phyloP scores from a whole-genome alignment of 192 early-diverging fungal species.

The Rhizophagus clarus region DNA sequence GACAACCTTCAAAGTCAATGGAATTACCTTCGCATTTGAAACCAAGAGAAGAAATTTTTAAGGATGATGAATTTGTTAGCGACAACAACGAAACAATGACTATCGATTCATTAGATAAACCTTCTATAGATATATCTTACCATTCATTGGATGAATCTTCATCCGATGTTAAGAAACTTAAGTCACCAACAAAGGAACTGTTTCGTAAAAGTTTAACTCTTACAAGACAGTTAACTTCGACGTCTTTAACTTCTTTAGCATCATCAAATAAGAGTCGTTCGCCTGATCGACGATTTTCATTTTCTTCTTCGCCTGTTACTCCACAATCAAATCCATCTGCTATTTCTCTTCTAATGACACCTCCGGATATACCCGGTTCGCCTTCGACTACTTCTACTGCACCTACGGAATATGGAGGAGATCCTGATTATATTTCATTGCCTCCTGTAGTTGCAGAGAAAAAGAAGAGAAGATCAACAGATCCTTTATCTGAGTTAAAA shows the following conservation, averaged over 20 bases:
- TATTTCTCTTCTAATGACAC: neutral
- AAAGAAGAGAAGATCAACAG: neutral
- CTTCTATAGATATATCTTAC: neutral
- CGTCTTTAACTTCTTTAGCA: conserved; percentile 2
- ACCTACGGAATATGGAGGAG: neutral
- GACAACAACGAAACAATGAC: neutral
- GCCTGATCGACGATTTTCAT: neutral
- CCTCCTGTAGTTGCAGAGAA: neutral
- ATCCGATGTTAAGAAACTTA: neutral
- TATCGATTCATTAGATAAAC: neutral
- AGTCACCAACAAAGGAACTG: conserved; percentile 4
- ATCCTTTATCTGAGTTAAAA: neutral
- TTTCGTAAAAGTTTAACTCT: conserved; percentile 11
- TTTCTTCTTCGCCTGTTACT: conserved; percentile 1
- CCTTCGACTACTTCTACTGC: neutral
- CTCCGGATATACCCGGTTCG: neutral
- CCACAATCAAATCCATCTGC: neutral
- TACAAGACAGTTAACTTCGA: neutral
- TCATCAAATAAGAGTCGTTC: neutral
- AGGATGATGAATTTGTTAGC: neutral
- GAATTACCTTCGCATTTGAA: neutral
- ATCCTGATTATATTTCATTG: neutral
- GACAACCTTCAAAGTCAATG: neutral
- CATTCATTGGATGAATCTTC: conserved; percentile 5
- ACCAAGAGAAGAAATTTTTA: neutral